Conservation (phyloP, 129 eudicot genomes). For the Saposhnikovia divaricata region DNA sequence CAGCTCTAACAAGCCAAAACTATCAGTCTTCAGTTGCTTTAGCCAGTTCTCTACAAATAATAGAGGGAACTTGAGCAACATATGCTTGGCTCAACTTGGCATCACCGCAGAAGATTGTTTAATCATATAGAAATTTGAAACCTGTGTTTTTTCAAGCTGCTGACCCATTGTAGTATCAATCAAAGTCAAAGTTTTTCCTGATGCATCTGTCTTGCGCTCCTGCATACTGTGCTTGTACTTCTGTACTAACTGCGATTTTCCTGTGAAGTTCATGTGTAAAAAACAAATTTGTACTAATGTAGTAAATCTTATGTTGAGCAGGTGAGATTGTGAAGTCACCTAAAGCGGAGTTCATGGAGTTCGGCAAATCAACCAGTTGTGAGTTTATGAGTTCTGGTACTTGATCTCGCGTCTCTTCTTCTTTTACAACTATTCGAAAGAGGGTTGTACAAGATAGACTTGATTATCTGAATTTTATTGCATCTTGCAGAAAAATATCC, state of each 20-base stretch:
- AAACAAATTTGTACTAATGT: neutral
- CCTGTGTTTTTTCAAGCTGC: neutral
- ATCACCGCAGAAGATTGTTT: neutral
- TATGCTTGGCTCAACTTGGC: neutral
- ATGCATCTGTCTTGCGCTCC: neutral
- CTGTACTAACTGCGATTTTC: neutral
- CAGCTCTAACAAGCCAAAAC: neutral
- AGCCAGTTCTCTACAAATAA: neutral
- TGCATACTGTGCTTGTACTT: neutral
- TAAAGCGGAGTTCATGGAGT: neutral
- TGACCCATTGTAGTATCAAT: neutral
- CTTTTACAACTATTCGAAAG: neutral
- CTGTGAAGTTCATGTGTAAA: neutral
- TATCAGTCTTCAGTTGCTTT: neutral
- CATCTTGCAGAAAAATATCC: neutral
- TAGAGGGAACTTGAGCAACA: neutral
- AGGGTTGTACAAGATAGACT: neutral
- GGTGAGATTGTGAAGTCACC: neutral
- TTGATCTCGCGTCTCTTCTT: neutral
- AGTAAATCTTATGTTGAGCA: neutral
- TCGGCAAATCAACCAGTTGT: neutral
- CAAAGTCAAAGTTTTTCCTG: neutral
- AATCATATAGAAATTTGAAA: neutral
- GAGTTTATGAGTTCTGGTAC: neutral
- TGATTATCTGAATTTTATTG: neutral